Evolutionary conservation across 352 stramenopile species (phyloP).

Genomic region (Phytophthora uliginosa): DNA sequence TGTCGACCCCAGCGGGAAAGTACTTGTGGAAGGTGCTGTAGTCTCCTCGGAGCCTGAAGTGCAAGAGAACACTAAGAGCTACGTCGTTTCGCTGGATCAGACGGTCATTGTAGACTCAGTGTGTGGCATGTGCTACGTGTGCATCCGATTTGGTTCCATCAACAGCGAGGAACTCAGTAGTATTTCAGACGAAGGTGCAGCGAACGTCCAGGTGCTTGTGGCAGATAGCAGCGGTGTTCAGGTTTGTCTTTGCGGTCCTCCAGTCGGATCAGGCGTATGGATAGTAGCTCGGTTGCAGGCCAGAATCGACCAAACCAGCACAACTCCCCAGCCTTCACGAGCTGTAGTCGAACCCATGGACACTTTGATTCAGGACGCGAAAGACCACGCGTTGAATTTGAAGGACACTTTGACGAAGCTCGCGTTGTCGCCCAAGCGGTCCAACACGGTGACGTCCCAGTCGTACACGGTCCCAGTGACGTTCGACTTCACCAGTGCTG

Average conservation of each 20-base stretch:
- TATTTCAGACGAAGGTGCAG: slow-evolving; percentile 1
- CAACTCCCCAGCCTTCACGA: not conserved
- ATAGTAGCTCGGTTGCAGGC: slow-evolving; percentile 38
- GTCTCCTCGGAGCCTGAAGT: slow-evolving; percentile 9
- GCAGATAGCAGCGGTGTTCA: slow-evolving; percentile 39
- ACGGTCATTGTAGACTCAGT: not conserved
- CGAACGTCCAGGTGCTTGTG: slow-evolving; percentile 47
- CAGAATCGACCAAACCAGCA: not conserved
- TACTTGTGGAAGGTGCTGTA: not conserved
- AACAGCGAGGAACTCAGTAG: not conserved
- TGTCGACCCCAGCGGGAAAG: slow-evolving; percentile 8
- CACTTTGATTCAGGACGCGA: slow-evolving; percentile 4
- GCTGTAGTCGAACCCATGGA: slow-evolving; percentile 25
- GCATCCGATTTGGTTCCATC: slow-evolving; percentile 16
- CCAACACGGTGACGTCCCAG: not conserved
- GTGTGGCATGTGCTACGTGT: slow-evolving; percentile 26
- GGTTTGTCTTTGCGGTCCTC: slow-evolving; percentile 48
- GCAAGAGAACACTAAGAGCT: not conserved
- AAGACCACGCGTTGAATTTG: not conserved
- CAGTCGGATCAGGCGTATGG: slow-evolving; percentile 40
- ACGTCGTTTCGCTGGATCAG: slow-evolving; percentile 6
- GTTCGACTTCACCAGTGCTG: slow-evolving; percentile 56
- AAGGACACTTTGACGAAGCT: slow-evolving; percentile 2
- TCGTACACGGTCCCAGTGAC: slow-evolving; percentile 31
- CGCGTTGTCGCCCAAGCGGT: slow-evolving; percentile 2